Base-by-base conservation (phyloP, 768 basidiomycete genomes). In the Boletus vinaceobasis region DNA sequence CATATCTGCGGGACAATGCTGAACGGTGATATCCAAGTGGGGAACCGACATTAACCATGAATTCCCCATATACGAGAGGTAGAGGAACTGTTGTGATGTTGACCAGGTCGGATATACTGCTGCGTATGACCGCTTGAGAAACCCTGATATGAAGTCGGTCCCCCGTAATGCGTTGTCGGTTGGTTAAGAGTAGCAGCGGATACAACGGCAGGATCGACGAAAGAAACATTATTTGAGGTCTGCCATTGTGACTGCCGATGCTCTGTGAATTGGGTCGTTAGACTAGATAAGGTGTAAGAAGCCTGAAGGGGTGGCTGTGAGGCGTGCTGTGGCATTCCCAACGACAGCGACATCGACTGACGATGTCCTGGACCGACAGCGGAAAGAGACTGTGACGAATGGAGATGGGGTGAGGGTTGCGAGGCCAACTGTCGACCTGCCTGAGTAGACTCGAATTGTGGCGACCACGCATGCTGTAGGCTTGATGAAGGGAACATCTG, bases 371-470 rank as follows among this genome's bases (percentile, higher is more conserved):
- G 37, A 35, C 56, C 35, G 35, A 52, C 37, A 13, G 57, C 26
- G 7, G 57, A 55, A 33, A 53, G n/a, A 4, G 65, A 32, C 5
- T 38, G 63, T 6, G 57, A 43, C 3, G 59, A 33, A 36, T 53
- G 56, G 26, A 65, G 57, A 33, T 58, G 57, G 32, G 46, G 31
- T 33, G 58, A 53, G 26, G 44, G 44, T 26, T 60, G 63, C n/a
- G 42, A 21, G 15, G 42, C 40, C 10, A 44, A 23, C 6, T 48
- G 55, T 36, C 56, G 65, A 43, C 48, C 46, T 19, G 43, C 27
- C 32, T 65, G 65, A 44, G 63, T 57, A 27, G 63, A 63, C 47
- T 68, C 68, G 14, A 65, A 58, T 35, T 60, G 66, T 17, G 67
- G 61, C 44, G 63, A 59, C 67, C 68, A 70, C 23, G 45, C 21